phyloP scores from a whole-genome alignment of 805 yeast species.

The Wickerhamiella occidentalis region DNA sequence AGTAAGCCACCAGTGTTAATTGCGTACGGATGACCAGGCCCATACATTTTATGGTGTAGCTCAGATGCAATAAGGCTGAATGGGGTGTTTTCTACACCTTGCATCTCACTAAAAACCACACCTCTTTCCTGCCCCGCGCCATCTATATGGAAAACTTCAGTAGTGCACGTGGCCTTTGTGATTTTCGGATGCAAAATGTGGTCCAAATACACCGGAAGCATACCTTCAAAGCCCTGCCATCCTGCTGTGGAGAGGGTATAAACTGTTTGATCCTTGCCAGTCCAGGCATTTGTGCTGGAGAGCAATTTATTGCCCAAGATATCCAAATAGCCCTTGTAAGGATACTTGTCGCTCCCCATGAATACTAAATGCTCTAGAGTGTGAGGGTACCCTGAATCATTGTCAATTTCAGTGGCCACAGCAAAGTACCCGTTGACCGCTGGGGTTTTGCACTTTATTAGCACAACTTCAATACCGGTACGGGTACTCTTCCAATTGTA shows the following conservation, averaged over 20 bases:
- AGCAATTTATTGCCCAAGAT: constrained; percentile 72
- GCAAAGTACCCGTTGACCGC: constrained; percentile 86
- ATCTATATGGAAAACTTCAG: constrained; percentile 92
- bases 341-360: constrained; percentile 83
- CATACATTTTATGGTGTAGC: constrained; percentile 26
- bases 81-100: constrained; percentile 71
- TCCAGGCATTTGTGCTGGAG: constrained; percentile 92
- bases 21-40: constrained; percentile 63
- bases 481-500: constrained; percentile 61
- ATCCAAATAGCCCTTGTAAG: constrained; percentile 85
- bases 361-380: constrained; percentile 89
- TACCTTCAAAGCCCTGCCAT: constrained; percentile 80
- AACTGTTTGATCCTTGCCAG: constrained; percentile 89
- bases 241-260: constrained; percentile 89
- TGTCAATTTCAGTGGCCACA: constrained; percentile 80
- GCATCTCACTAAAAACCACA: constrained; percentile 96
- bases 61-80: constrained; percentile 41
- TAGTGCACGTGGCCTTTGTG: constrained; percentile 78
- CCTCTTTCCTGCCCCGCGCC: constrained; percentile 88
- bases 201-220: constrained; percentile 82
- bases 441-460: constrained; percentile 72
- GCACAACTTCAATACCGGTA: constrained; percentile 72
- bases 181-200: constrained; percentile 76
- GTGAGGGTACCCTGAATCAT: constrained; percentile 89
- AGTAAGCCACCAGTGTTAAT: constrained; percentile 91